Base-by-base conservation (phyloP, 2,329 filamentous ascomycete species). In the Huntiella savannae region DNA sequence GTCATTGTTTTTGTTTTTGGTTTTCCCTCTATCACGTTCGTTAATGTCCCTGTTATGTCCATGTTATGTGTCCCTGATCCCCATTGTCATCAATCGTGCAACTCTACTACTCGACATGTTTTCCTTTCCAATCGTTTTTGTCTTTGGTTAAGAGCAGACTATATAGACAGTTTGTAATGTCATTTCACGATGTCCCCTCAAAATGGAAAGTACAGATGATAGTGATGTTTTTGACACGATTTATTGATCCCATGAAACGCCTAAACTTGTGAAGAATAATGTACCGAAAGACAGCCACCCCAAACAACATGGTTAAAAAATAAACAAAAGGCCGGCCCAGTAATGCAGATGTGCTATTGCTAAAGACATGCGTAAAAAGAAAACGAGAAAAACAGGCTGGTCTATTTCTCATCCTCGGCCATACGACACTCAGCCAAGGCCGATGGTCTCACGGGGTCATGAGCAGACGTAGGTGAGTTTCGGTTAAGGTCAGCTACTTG, bases 401-500 rank as follows among this genome's bases (percentile, higher is more conserved):
- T 12, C n/a, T 34, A 17, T 28, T 12, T 28, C 17, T 33, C 17
- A n/a, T 16, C 33, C 4, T 44, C 45, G 10, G 28, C 35, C 12
- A 35, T 33, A n/a, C 35, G 12, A 11, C 36, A 38, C 12, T 63
- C 64, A 7, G 61, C 65, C 35, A 74, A 58, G 11, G 67, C 62
- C 1, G 70, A 74, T 16, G 63, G 62, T 19, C 67, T 43, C 4
- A 33, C 6, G 6, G 62, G n/a, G 62, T 53, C 4, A 70, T 69
- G 50, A 71, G 69, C 35, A 62, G 60, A n/a, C 64, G 47, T 57
- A 42, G 49, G 53, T 51, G 47, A 51, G 37, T 52, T 52, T 11
- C 60, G 55, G n/a, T 60, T 56, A 10, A 60, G 38, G n/a, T 73
- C 69, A 19, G 59, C 57, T 3, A 74, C 57, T 55, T 73, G 69